A percentile compares a stretch with the other conserved stretches of the same genome.
Evolutionary conservation across 2,329 filamentous ascomycete genomes (phyloP).

Genomic region (Nigrograna mackinnonii): DNA sequence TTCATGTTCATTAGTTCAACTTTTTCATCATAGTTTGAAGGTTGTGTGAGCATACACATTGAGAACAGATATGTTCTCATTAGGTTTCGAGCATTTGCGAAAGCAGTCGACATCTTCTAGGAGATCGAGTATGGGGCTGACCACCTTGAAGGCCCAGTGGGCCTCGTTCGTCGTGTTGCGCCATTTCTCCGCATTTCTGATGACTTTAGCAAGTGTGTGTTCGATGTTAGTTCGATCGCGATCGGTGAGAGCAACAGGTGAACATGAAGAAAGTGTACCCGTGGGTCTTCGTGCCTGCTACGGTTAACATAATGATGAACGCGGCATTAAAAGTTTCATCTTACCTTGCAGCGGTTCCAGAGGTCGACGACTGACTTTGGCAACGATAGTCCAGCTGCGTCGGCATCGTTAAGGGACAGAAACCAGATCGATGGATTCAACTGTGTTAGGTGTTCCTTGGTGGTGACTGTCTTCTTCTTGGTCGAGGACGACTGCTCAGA

Average conservation of each 20-base stretch:
- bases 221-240: slow-evolving; percentile 12
- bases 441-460: too few relatives aligned
- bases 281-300: slow-evolving; percentile 11
- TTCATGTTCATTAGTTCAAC: neutral
- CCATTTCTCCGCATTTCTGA: slow-evolving; percentile 16
- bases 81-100: slow-evolving; percentile 6
- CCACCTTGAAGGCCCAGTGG: slow-evolving; percentile 15
- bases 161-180: slow-evolving; percentile 13
- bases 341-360: slow-evolving; percentile 15
- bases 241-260: slow-evolving; percentile 13
- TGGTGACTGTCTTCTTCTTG: too few relatives aligned
- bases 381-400: slow-evolving; percentile 12
- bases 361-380: slow-evolving; percentile 10
- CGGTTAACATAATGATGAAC: slow-evolving; percentile 12
- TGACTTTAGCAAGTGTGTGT: slow-evolving; percentile 14
- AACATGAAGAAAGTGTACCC: slow-evolving; percentile 6
- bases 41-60: slow-evolving; percentile 9
- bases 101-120: slow-evolving; percentile 11
- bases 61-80: slow-evolving; percentile 14
- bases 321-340: slow-evolving; percentile 3
- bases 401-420: slow-evolving; percentile 8
- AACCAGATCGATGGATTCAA: too few relatives aligned
- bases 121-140: slow-evolving; percentile 11
- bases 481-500: too few relatives aligned
- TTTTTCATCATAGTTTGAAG: slow-evolving; percentile 4